Conservation (phyloP, 257 asterid species). For the Plantago major region DNA sequence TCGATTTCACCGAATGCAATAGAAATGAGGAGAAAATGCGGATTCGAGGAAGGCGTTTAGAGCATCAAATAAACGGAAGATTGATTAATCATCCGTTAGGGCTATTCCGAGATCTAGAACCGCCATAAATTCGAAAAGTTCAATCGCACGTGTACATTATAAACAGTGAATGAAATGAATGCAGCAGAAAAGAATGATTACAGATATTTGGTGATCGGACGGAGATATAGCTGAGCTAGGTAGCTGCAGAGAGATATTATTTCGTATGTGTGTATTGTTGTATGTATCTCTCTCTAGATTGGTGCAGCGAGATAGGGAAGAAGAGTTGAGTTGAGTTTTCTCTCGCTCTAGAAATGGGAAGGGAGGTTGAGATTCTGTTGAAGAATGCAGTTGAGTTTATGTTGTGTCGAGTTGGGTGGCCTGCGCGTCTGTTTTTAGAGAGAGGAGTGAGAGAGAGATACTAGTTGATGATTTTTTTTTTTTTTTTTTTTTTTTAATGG, state of each 20-base stretch:
- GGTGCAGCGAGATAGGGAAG: no score
- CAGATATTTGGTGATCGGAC: no score
- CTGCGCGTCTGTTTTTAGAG: constrained; percentile 37
- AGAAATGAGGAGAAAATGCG: constrained; percentile 14
- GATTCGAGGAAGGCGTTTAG: constrained; percentile 16
- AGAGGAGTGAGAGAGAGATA: constrained; percentile 18
- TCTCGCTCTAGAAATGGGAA: constrained; percentile 1
- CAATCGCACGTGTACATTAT: no score
- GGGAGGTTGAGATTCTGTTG: constrained; percentile 22
- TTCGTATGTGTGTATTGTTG: no score
- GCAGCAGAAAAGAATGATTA: no score
- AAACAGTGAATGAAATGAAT: no score
- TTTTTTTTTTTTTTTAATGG: not conserved
- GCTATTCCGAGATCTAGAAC: not conserved
- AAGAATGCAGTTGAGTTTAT: constrained; percentile 9
- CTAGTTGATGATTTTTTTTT: no score
- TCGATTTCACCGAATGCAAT: constrained; percentile 6
- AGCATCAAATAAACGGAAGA: not conserved
- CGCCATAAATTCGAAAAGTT: no score
- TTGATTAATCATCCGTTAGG: not conserved
- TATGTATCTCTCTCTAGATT: no score
- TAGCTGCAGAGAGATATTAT: no score
- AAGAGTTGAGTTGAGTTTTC: not conserved
- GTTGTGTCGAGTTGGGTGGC: constrained; percentile 38
- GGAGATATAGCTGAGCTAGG: no score